Evolutionary conservation across 345 rosid species (phyloP).

Genomic region (Atalantia buxifolia): DNA sequence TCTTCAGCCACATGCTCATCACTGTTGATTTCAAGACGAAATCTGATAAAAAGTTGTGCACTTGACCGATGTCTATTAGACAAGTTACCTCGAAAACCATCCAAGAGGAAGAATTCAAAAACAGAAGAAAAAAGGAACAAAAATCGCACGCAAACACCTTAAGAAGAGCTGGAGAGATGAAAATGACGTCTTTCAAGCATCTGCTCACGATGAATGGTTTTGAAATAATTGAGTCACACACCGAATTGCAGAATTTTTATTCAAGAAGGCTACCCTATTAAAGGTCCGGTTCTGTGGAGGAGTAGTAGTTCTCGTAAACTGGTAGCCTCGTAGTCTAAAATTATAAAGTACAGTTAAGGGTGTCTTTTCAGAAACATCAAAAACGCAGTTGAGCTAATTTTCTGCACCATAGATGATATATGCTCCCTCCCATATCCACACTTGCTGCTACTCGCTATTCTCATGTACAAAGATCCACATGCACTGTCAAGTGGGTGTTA

Average conservation of each 20-base stretch:
- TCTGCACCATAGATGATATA: constrained; percentile 6
- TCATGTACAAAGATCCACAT: neutral
- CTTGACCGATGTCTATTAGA: neutral
- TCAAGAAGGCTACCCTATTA: constrained; percentile 4
- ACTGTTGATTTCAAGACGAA: neutral
- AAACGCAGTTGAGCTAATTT: neutral
- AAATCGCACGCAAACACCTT: neutral
- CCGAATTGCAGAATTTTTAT: neutral
- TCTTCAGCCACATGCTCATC: neutral
- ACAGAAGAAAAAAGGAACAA: neutral
- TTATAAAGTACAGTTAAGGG: constrained; percentile 1
- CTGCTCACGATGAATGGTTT: neutral
- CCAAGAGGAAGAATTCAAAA: neutral
- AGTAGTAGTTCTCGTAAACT: neutral
- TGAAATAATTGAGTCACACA: neutral
- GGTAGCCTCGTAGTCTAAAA: neutral
- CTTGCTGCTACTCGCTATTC: neutral
- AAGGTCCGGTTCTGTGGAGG: constrained; percentile 1
- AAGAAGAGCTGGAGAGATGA: neutral
- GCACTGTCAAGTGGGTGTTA: constrained; percentile 1
- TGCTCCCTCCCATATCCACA: neutral
- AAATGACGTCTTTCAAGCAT: neutral
- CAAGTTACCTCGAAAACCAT: neutral
- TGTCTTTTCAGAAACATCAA: neutral
- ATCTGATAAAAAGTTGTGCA: neutral